phyloP scores from a whole-genome alignment of 768 basidiomycete genomes.

The Filobasidium floriforme region DNA sequence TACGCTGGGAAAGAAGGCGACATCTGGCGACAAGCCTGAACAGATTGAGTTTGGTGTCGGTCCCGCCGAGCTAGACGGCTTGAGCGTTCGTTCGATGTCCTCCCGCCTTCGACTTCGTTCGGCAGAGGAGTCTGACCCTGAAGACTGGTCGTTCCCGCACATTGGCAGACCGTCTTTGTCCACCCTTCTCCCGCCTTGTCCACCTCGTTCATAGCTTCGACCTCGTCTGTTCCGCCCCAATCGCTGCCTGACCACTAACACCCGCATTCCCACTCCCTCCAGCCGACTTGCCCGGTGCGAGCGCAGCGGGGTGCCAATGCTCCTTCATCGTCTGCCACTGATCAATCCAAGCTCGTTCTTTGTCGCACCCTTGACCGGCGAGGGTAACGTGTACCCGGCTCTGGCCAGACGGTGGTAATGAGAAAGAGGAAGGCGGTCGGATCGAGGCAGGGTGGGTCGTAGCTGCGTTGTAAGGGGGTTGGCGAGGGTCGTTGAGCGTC shows the following conservation, averaged over 20 bases:
- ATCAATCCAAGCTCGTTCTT: conserved; percentile 7
- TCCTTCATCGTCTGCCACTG: background rate
- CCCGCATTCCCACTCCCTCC: background rate
- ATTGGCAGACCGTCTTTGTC: too few species aligned
- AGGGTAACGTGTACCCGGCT: background rate
- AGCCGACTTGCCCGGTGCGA: background rate
- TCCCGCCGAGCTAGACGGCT: too few species aligned
- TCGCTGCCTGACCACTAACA: background rate
- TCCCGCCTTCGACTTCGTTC: too few species aligned
- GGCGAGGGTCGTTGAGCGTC: background rate
- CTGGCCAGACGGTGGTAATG: background rate
- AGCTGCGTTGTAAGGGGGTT: conserved; percentile 7
- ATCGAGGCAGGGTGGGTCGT: conserved; percentile 14
- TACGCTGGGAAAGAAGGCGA: too few species aligned
- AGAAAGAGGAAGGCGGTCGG: background rate
- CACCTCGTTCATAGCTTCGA: too few species aligned
- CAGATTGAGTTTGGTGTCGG: too few species aligned
- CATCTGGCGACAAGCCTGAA: too few species aligned
- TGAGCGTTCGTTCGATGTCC: too few species aligned
- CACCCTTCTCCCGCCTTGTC: too few species aligned
- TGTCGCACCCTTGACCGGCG: background rate
- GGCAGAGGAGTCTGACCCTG: too few species aligned
- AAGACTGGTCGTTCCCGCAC: too few species aligned
- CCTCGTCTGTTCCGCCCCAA: too few species aligned
- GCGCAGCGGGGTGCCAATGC: background rate